phyloP scores from a whole-genome alignment of 2,329 filamentous ascomycete genomes.

The Colletotrichum musae region DNA sequence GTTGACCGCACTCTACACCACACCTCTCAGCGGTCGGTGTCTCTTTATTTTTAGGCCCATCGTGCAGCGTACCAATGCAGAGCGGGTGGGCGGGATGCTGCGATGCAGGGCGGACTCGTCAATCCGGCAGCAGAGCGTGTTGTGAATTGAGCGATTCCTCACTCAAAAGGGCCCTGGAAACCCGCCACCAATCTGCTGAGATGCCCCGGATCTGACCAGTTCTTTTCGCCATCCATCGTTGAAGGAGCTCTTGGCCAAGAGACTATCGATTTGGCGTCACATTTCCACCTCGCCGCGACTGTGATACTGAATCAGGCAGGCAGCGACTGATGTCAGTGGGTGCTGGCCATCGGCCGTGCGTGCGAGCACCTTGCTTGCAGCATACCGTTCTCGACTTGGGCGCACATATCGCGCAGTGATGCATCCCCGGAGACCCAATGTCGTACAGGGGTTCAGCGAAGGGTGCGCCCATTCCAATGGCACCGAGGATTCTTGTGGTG shows the following conservation, averaged over 20 bases:
- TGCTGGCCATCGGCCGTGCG: slow-evolving; percentile 1
- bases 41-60: slow-evolving; percentile 38
- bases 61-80: slow-evolving; percentile 30
- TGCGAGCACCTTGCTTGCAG: neutral
- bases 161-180: slow-evolving; percentile 19
- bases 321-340: neutral
- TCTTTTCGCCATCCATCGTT: slow-evolving; percentile 9
- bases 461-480: slow-evolving; percentile 10
- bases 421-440: slow-evolving; percentile 29
- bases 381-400: slow-evolving; percentile 22
- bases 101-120: slow-evolving; percentile 11
- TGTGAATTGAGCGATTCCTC: slow-evolving; percentile 5
- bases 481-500: slow-evolving; percentile 4
- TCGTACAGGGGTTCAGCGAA: slow-evolving; percentile 16
- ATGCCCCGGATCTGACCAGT: slow-evolving; percentile 12
- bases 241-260: slow-evolving; percentile 9
- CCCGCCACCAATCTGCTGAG: slow-evolving; percentile 17
- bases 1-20: slow-evolving; percentile 27
- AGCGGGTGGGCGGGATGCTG: slow-evolving; percentile 15
- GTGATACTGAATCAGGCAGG: slow-evolving; percentile 15
- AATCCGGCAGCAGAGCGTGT: slow-evolving; percentile 8
- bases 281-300: neutral
- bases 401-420: slow-evolving; percentile 10
- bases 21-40: neutral
- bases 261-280: slow-evolving; percentile 28